A percentile compares a stretch with the other conserved stretches of the same genome.
These are phyloP conservation scores for Talaromyces sp. DNA, from an alignment of 2,329 filamentous ascomycete genomes.

Conservation along the genomic window DNA sequence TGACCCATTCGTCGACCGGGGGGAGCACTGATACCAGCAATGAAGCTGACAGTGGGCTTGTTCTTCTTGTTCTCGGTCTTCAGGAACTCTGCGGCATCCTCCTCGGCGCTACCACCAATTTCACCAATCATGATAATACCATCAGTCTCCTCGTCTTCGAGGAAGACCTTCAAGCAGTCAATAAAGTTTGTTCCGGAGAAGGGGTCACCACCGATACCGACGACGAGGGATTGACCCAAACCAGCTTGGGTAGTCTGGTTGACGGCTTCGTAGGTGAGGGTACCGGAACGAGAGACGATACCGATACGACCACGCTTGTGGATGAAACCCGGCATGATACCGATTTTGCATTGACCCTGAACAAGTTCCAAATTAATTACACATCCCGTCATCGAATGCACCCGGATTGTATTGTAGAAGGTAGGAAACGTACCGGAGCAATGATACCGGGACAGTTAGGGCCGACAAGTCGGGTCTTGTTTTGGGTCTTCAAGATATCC, in stretches of 20 bases:
- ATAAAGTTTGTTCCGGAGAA: slow-evolving; percentile 99
- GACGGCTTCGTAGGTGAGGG: slow-evolving; percentile 98
- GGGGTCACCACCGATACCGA: slow-evolving; percentile 97
- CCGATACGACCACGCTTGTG: slow-evolving; percentile 99
- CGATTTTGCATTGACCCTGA: slow-evolving; percentile 96
- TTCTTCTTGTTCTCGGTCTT: slow-evolving; percentile 85
- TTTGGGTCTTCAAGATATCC: slow-evolving; percentile 94
- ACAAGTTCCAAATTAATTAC: background rate
- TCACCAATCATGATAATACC: slow-evolving; percentile 99
- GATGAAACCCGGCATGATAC: slow-evolving; percentile 99
- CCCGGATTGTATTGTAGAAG: background rate
- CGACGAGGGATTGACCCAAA: slow-evolving; percentile 94
- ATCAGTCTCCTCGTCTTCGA: slow-evolving; percentile 92
- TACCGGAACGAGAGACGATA: slow-evolving; percentile 97
- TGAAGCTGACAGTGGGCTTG: slow-evolving; percentile 98
- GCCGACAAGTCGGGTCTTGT: slow-evolving; percentile 92
- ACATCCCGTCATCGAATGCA: background rate
- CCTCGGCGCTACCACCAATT: slow-evolving; percentile 95
- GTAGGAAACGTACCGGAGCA: slow-evolving; percentile 57
- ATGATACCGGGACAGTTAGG: slow-evolving; percentile 99
- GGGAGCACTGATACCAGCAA: slow-evolving; percentile 95
- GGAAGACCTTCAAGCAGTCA: slow-evolving; percentile 96
- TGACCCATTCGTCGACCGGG: slow-evolving; percentile 97
- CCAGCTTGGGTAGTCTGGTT: slow-evolving; percentile 98
- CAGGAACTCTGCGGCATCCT: slow-evolving; percentile 96